Conservation (phyloP, 495 filamentous ascomycete species). For the Penicillium parvum region DNA sequence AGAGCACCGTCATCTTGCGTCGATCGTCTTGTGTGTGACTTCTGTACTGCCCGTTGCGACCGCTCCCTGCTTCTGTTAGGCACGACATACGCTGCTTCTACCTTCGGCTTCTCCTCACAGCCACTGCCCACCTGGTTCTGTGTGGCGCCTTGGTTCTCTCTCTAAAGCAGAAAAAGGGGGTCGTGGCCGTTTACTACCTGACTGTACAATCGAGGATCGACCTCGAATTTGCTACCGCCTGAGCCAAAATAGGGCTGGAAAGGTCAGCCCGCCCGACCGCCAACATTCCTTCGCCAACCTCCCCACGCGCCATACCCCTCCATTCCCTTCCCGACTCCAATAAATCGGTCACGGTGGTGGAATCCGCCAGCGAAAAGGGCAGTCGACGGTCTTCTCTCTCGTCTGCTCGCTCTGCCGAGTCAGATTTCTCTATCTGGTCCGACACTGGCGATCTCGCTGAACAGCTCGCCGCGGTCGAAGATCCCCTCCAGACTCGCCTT, state of each 20-base stretch:
- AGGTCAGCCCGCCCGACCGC: slow-evolving; percentile 48
- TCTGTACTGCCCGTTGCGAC: slow-evolving; percentile 9
- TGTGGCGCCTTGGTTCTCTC: too few relatives aligned
- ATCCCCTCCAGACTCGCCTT: slow-evolving; percentile 65
- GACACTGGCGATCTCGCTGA: slow-evolving; percentile 92
- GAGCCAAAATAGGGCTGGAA: slow-evolving; percentile 33
- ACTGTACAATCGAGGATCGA: slow-evolving; percentile 1
- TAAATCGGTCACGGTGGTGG: slow-evolving; percentile 32
- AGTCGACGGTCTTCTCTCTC: slow-evolving; percentile 53
- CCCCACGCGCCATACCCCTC: slow-evolving; percentile 54
- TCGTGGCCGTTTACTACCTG: not conserved
- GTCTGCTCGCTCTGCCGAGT: slow-evolving; percentile 57
- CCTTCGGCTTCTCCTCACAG: too few relatives aligned
- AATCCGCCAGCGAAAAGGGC: slow-evolving; percentile 43
- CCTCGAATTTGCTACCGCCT: slow-evolving; percentile 2
- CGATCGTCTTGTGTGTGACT: slow-evolving; percentile 17
- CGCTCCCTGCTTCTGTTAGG: slow-evolving; percentile 2
- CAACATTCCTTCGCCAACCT: slow-evolving; percentile 57
- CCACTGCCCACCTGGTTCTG: too few relatives aligned
- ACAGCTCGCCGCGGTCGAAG: slow-evolving; percentile 76
- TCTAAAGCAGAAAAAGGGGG: too few relatives aligned
- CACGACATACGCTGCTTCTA: too few relatives aligned
- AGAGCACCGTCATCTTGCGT: slow-evolving; percentile 34
- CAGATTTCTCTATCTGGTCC: slow-evolving; percentile 79
- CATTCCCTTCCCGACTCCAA: slow-evolving; percentile 43